These are phyloP conservation scores for Trichoderma lentiforme DNA, from an alignment of 2,329 filamentous ascomycete species.

Conservation along the genomic window DNA sequence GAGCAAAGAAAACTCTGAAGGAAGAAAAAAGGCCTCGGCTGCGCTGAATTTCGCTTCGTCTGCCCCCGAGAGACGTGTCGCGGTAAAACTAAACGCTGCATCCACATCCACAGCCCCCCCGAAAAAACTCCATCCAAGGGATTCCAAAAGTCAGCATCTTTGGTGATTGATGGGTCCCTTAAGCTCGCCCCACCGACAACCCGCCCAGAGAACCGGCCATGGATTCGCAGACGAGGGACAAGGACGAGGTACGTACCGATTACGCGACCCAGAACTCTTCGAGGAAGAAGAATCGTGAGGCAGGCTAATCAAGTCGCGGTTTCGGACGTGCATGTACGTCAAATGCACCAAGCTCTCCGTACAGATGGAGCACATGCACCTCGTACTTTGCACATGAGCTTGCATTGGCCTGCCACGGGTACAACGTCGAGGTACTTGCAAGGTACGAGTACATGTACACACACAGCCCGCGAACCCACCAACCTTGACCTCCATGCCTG, in stretches of 20 bases:
- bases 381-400: not conserved
- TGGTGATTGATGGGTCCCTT: slow-evolving; percentile 10
- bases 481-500: not conserved
- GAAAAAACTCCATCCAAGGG: not conserved
- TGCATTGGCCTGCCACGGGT: not conserved
- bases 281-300: not conserved
- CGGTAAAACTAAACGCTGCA: not conserved
- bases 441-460: not conserved
- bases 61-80: not conserved
- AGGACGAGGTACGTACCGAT: not conserved
- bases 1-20: not conserved
- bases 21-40: not conserved
- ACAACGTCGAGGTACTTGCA: not conserved
- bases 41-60: not conserved
- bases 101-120: slow-evolving; percentile 12
- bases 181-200: not conserved
- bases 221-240: not conserved
- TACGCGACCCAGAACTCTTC: not conserved
- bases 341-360: not conserved
- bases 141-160: slow-evolving; percentile 3
- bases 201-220: not conserved
- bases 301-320: not conserved
- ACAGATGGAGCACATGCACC: not conserved
- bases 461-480: not conserved
- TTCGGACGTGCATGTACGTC: not conserved